These are phyloP conservation scores for Venturiaceae sp. DNA, from an alignment of 2,329 filamentous ascomycete genomes.

Conservation along the genomic window DNA sequence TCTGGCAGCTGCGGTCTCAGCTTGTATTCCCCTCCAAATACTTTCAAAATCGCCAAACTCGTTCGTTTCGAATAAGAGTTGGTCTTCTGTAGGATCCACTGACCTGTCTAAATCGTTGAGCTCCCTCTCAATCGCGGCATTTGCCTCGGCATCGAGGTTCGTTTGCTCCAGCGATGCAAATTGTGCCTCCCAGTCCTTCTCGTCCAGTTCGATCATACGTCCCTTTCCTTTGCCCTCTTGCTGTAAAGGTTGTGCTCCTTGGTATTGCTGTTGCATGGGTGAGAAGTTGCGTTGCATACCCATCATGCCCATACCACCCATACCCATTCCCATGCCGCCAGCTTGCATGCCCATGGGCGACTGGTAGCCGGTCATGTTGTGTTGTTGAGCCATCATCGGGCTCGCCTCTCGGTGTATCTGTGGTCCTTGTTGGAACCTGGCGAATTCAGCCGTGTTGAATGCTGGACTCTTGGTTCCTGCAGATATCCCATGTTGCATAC, in stretches of 20 bases:
- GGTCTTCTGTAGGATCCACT: conserved; percentile 35
- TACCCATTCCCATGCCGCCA: conserved; percentile 45
- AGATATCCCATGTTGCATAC: conserved; percentile 47
- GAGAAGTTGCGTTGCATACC: conserved; percentile 38
- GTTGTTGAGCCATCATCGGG: conserved; percentile 35
- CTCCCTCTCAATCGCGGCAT: conserved; percentile 72
- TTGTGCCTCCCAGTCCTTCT: conserved; percentile 90
- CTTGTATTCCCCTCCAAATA: conserved; percentile 75
- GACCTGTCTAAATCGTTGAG: conserved; percentile 82
- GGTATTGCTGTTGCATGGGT: conserved; percentile 17
- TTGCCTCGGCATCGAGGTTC: conserved; percentile 48
- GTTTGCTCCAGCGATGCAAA: conserved; percentile 79
- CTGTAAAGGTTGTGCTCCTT: conserved; percentile 17
- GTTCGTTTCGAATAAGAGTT: conserved; percentile 54
- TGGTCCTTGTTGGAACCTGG: conserved; percentile 68
- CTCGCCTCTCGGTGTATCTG: conserved; percentile 49
- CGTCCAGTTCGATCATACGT: conserved; percentile 80
- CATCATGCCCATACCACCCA: conserved; percentile 43
- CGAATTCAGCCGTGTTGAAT: conserved; percentile 80
- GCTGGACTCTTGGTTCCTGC: conserved; percentile 65
- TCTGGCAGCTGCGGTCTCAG: conserved; percentile 60
- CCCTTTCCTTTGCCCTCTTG: conserved; percentile 71
- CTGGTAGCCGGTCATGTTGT: conserved; percentile 43
- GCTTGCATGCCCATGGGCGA: conserved; percentile 11
- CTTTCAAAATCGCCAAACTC: conserved; percentile 83